phyloP scores from a whole-genome alignment of 345 rosid species.

The Xanthoceras sorbifolium region DNA sequence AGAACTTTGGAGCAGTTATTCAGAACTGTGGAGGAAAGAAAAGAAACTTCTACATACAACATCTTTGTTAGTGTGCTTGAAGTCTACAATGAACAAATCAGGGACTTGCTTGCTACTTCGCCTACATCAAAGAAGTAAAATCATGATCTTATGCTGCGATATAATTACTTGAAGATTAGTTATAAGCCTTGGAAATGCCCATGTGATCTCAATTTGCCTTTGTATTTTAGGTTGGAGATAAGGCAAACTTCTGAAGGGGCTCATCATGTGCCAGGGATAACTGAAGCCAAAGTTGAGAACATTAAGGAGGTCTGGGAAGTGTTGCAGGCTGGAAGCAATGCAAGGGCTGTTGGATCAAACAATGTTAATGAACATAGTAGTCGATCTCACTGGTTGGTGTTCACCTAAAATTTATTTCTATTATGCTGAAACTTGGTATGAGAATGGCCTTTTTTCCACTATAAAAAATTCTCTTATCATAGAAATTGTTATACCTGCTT shows the following conservation, averaged over 20 bases:
- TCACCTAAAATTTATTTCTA: not conserved
- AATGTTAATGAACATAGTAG: slow-evolving; percentile 57
- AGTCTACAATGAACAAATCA: slow-evolving; percentile 56
- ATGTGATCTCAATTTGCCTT: not conserved
- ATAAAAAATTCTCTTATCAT: not conserved
- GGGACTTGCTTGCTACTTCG: slow-evolving; percentile 49
- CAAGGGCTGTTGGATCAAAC: slow-evolving; percentile 57
- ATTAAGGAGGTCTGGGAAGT: slow-evolving; percentile 46
- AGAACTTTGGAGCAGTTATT: slow-evolving; percentile 52
- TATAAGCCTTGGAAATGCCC: not conserved
- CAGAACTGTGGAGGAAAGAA: slow-evolving; percentile 38
- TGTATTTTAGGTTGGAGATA: slow-evolving; percentile 41
- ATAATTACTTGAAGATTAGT: slow-evolving; percentile 5
- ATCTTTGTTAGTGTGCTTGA: slow-evolving; percentile 54
- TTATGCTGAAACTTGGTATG: slow-evolving; percentile 7
- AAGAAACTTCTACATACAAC: slow-evolving; percentile 34
- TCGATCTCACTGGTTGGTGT: slow-evolving; percentile 49
- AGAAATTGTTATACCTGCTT: not conserved
- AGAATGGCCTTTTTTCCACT: not conserved
- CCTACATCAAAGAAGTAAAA: slow-evolving; percentile 46
- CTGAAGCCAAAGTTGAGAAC: slow-evolving; percentile 47
- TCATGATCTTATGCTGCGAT: slow-evolving; percentile 7
- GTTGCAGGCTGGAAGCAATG: slow-evolving; percentile 47
- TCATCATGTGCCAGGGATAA: slow-evolving; percentile 48
- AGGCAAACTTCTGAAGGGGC: slow-evolving; percentile 48